Conservation (phyloP, 257 asterid genomes). For the Gentiana macrophylla region DNA sequence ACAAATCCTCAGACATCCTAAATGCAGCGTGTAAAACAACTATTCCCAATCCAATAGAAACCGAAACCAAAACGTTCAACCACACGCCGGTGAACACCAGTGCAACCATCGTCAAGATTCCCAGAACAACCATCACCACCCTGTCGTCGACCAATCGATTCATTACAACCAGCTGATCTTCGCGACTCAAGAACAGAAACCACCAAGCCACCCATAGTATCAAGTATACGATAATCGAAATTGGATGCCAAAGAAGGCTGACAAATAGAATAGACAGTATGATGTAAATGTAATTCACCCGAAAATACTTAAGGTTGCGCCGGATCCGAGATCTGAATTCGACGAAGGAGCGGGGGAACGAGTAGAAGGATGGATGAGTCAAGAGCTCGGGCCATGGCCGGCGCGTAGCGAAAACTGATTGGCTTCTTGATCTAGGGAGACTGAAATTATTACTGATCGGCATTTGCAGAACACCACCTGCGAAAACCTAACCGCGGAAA, state of each 20-base stretch:
- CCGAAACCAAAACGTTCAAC: constrained; percentile 53
- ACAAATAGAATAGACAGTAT: constrained; percentile 36
- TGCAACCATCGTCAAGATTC: constrained; percentile 33
- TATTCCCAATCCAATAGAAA: constrained; percentile 27
- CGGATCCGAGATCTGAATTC: constrained; percentile 34
- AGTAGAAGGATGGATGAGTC: constrained; percentile 53
- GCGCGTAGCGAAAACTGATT: constrained; percentile 33
- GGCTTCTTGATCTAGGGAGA: constrained; percentile 31
- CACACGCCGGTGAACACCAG: constrained; percentile 49
- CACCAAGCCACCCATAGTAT: constrained; percentile 40
- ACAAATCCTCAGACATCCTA: constrained; percentile 60
- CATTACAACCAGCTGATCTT: constrained; percentile 44
- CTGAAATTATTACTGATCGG: constrained; percentile 3
- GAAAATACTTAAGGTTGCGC: constrained; percentile 51
- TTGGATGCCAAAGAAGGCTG: constrained; percentile 59
- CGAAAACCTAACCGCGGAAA: background rate
- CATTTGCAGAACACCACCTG: background rate
- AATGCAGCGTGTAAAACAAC: constrained; percentile 43
- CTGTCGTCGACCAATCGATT: constrained; percentile 59
- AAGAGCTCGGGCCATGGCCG: constrained; percentile 74
- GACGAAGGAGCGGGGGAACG: constrained; percentile 30
- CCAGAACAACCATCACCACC: constrained; percentile 28
- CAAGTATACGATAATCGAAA: constrained; percentile 49
- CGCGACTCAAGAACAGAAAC: constrained; percentile 46
- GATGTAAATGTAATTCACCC: constrained; percentile 49